Evolutionary conservation across 495 filamentous ascomycete genomes (phyloP).

Genomic region (Jackrogersella minutella): DNA sequence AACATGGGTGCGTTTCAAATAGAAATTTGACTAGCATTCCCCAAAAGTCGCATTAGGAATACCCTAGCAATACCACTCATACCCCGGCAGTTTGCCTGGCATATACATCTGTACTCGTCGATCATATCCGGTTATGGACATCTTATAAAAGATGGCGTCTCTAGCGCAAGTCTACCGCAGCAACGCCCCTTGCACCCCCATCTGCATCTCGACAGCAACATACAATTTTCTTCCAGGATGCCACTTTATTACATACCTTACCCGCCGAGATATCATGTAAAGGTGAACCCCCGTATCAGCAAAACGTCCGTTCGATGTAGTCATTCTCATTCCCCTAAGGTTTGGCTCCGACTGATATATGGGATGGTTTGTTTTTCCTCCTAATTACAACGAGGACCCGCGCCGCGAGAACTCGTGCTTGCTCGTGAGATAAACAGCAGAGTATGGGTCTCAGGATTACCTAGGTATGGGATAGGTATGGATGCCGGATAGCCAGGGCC

Average conservation of each 20-base stretch:
- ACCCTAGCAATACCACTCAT: slow-evolving; percentile 38
- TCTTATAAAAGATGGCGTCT: slow-evolving; percentile 37
- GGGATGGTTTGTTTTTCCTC: slow-evolving; percentile 28
- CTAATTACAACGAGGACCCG: slow-evolving; percentile 54
- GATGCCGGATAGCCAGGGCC: slow-evolving; percentile 10
- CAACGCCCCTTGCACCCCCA: slow-evolving; percentile 32
- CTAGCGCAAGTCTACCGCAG: slow-evolving; percentile 36
- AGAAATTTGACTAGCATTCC: slow-evolving; percentile 42
- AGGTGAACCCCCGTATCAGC: slow-evolving; percentile 18
- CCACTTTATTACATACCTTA: slow-evolving; percentile 21
- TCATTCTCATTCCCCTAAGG: no score
- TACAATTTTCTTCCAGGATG: neutral
- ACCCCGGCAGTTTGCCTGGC: slow-evolving; percentile 30
- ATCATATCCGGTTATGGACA: slow-evolving; percentile 29
- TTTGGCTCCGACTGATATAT: slow-evolving; percentile 13
- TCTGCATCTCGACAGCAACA: slow-evolving; percentile 29
- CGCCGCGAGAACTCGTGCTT: no score
- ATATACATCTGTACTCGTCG: slow-evolving; percentile 32
- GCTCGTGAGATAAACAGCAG: slow-evolving; percentile 16
- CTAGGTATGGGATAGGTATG: neutral
- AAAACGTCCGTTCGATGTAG: no score
- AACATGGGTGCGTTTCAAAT: slow-evolving; percentile 44
- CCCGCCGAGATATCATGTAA: slow-evolving; percentile 18
- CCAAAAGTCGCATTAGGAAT: slow-evolving; percentile 41
- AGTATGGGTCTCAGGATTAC: neutral